Base-by-base conservation (phyloP, 2,329 filamentous ascomycete species). In the Zasmidium angulare region DNA sequence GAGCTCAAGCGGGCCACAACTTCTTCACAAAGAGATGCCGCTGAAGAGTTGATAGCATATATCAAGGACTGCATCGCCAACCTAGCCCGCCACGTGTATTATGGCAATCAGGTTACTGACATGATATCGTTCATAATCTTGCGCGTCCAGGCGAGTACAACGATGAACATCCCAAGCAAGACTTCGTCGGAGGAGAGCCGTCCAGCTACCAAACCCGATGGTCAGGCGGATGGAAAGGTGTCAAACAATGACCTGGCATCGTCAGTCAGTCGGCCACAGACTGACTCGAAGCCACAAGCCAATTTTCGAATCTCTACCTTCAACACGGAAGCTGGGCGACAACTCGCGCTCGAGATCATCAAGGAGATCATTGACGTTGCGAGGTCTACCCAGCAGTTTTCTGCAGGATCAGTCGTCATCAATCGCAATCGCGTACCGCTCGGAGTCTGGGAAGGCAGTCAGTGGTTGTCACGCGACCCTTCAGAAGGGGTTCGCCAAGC, bases 11-110 rank as follows among this genome's bases (percentile, higher is more conserved):
- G 56, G 20, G 40, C 52, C 6, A 61, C 50, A 3, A 54, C 57
- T 3, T 40, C 50, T 21, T 54, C 43, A 14, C 55, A 58, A 24
- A 55, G 54, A 24, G 50, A 54, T 12, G 62, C 58, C 20, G 56
- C 59, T 1, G 53, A 56, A 51, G 58, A 59, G 2, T 59, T 62
- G 22, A 57, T 66, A 10, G 55, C 62, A 21, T 56, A 87, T 29
- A 82, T 98, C 17, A 88, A 95, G 72, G 82, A 85, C 66, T 96
- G 91, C 75, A 92, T 97, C 62, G 91, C 91, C n/a, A 86, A 93
- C 72, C 80, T 99, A 24, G 92, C 93, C 1, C 96, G 91, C 0
- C 95, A 99, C 71, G 88, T 97, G 29, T 99, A 99, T 78, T 99
- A 99, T 73, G 90, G 90, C 1, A 93, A 98, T 68, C 95, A 99